Conservation (phyloP, 805 yeast genomes). For the Huiozyma sinensis region DNA sequence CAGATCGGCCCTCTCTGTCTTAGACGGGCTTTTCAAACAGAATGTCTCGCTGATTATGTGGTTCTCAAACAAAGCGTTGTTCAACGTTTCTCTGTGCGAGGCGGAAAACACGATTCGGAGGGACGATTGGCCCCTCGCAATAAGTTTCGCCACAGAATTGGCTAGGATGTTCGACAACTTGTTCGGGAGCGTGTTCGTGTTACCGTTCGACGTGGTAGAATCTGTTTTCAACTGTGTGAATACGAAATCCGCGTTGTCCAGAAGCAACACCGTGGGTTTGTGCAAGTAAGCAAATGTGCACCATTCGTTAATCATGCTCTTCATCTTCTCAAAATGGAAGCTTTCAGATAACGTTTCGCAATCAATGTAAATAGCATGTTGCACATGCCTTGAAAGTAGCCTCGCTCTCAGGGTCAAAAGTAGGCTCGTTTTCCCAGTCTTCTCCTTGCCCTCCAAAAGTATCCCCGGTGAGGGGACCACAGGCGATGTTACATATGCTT, state of each 20-base stretch:
- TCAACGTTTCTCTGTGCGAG: slow-evolving; percentile 52
- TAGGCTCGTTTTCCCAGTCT: slow-evolving; percentile 69
- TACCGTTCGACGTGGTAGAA: slow-evolving; percentile 39
- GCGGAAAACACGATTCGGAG: slow-evolving; percentile 55
- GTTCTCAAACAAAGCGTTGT: slow-evolving; percentile 48
- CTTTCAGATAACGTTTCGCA: slow-evolving; percentile 38
- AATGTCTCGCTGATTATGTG: slow-evolving; percentile 60
- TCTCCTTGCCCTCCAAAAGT: slow-evolving; percentile 61
- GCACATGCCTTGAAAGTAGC: slow-evolving; percentile 8
- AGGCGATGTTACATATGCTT: slow-evolving; percentile 11
- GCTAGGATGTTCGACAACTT: slow-evolving; percentile 57
- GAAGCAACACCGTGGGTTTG: slow-evolving; percentile 59
- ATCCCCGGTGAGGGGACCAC: slow-evolving; percentile 33
- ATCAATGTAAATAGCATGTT: slow-evolving; percentile 38
- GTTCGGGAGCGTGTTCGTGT: slow-evolving; percentile 32
- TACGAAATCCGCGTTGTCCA: slow-evolving; percentile 71
- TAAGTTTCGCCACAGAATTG: slow-evolving; percentile 33
- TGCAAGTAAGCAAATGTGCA: slow-evolving; percentile 52
- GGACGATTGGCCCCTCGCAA: slow-evolving; percentile 26
- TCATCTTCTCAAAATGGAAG: slow-evolving; percentile 29
- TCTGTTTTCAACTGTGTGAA: slow-evolving; percentile 45
- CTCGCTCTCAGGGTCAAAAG: slow-evolving; percentile 32
- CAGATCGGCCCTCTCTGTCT: slow-evolving; percentile 43
- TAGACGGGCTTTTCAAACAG: slow-evolving; percentile 58
- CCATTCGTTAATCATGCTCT: slow-evolving; percentile 35